Evolutionary conservation across 73 alveolate species (phyloP).

Genomic region (Blepharisma stoltei): DNA sequence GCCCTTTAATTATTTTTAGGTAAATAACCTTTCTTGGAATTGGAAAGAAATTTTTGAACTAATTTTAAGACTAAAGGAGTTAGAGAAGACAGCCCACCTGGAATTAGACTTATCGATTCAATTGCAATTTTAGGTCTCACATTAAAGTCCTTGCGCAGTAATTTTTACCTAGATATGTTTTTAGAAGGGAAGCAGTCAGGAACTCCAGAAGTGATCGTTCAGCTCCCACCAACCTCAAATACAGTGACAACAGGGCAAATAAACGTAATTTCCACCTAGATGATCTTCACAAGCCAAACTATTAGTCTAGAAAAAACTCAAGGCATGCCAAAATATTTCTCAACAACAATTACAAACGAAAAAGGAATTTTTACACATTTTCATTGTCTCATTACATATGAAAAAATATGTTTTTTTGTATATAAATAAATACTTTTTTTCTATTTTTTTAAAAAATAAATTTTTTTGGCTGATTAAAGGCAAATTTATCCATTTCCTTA

Average conservation of each 20-base stretch:
- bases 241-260: background rate
- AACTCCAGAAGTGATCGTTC: background rate
- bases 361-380: constrained; percentile 2
- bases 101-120: background rate
- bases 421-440: too few species aligned
- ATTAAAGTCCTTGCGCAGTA: background rate
- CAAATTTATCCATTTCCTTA: too few species aligned
- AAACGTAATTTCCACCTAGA: background rate
- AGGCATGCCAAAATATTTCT: constrained; percentile 3
- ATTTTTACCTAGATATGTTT: background rate
- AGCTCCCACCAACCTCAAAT: background rate
- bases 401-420: too few species aligned
- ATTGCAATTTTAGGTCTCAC: constrained; percentile 8
- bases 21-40: too few species aligned
- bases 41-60: too few species aligned
- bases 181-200: background rate
- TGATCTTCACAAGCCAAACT: background rate
- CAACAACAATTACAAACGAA: constrained; percentile 23
- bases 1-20: too few species aligned
- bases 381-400: constrained; percentile 14
- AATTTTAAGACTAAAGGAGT: too few species aligned
- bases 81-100: background rate
- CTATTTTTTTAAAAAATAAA: too few species aligned
- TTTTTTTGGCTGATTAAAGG: too few species aligned
- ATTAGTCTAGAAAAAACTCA: background rate